A percentile compares a stretch with the other conserved stretches of the same genome.
Conservation (phyloP, 257 asterid genomes). For the Asclepias syriaca region DNA sequence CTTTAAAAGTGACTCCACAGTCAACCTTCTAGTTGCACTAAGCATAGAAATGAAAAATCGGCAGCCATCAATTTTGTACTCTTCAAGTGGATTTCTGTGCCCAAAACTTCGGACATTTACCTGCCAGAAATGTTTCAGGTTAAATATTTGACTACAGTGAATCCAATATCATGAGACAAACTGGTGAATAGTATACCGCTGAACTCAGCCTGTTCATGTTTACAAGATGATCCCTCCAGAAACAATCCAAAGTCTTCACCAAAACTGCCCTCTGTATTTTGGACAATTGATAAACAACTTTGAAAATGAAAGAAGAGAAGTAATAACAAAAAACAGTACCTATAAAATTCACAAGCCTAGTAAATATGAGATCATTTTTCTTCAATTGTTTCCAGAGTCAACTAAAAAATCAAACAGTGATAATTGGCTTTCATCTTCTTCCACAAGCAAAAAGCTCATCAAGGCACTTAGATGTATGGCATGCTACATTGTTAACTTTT, state of each 20-base stretch:
- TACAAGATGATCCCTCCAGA: slow-evolving; percentile 98
- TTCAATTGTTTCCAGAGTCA: not conserved
- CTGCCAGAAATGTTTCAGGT: slow-evolving; percentile 29
- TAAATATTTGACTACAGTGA: not conserved
- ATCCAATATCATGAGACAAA: not conserved
- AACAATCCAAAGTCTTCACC: slow-evolving; percentile 86
- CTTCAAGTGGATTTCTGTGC: slow-evolving; percentile 95
- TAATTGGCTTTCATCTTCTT: not conserved
- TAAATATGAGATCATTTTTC: not conserved
- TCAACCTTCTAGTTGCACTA: slow-evolving; percentile 81
- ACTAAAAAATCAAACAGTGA: not conserved
- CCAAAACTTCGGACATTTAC: slow-evolving; percentile 95
- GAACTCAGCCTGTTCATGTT: slow-evolving; percentile 97
- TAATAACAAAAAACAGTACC: not conserved
- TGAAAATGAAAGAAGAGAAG: not conserved
- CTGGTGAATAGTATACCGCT: slow-evolving; percentile 46
- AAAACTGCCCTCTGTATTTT: slow-evolving; percentile 72
- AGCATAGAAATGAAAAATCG: slow-evolving; percentile 96
- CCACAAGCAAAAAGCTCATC: not conserved
- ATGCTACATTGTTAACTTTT: not conserved
- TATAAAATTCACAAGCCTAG: not conserved
- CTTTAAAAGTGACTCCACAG: slow-evolving; percentile 79
- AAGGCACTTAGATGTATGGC: too few relatives aligned
- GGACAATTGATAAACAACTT: slow-evolving; percentile 3
- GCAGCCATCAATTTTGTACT: slow-evolving; percentile 98